Conservation (phyloP, 345 rosid species). For the Clausena lansium region DNA sequence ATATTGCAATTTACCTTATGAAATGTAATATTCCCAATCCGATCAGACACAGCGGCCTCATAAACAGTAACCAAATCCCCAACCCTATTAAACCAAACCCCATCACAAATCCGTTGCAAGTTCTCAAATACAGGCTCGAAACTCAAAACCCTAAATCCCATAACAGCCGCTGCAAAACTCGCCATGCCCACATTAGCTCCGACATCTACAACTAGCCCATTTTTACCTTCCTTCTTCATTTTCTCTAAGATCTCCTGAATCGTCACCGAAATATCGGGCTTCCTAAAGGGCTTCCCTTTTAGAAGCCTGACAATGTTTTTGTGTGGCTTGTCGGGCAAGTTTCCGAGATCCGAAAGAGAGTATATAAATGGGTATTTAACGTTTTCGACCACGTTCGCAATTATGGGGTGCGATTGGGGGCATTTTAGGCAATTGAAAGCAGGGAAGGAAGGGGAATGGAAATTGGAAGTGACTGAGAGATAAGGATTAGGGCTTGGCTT, state of each 20-base stretch:
- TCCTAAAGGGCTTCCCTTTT: conserved; percentile 88
- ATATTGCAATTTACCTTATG: conserved; percentile 54
- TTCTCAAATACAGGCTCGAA: conserved; percentile 95
- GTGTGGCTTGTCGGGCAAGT: conserved; percentile 89
- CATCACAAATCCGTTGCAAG: conserved; percentile 94
- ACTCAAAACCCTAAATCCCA: conserved; percentile 87
- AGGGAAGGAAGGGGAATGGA: conserved; percentile 36
- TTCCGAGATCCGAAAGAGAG: conserved; percentile 85
- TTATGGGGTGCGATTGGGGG: conserved; percentile 80
- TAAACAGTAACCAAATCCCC: conserved; percentile 72
- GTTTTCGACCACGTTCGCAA: conserved; percentile 84
- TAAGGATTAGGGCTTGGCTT: conserved; percentile 15
- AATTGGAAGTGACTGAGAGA: conserved; percentile 21
- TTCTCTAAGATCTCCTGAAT: conserved; percentile 68
- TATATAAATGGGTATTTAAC: conserved; percentile 73
- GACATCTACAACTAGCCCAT: conserved; percentile 78
- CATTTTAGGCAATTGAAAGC: conserved; percentile 69
- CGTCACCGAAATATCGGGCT: conserved; percentile 85
- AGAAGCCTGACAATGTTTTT: conserved; percentile 87
- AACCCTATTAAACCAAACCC: conserved; percentile 85
- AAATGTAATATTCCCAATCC: conserved; percentile 73
- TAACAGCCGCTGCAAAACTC: conserved; percentile 85
- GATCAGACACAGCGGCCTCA: conserved; percentile 87
- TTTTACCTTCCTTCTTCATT: conserved; percentile 34
- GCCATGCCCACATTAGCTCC: conserved; percentile 99